Evolutionary conservation across 495 filamentous ascomycete species (phyloP).

Genomic region (Ascodesmis nigricans): DNA sequence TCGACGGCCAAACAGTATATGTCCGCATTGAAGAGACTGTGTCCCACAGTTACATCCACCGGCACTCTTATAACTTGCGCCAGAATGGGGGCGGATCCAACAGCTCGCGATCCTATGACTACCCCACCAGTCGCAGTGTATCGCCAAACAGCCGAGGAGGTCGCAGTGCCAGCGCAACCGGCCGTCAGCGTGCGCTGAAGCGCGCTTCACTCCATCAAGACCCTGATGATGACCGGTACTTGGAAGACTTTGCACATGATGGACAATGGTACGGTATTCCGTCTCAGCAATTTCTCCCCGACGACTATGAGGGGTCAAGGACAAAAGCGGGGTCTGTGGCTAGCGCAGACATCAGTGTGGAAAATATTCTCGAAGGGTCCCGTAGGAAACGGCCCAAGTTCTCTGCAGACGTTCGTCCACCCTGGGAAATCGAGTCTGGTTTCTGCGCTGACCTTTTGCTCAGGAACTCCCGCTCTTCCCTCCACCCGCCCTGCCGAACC

Average conservation of each 20-base stretch:
- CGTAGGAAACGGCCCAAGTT: conserved; percentile 92
- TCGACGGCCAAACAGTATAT: conserved; percentile 69
- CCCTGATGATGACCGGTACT: conserved; percentile 8
- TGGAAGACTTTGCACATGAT: conserved; percentile 11
- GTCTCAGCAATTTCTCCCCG: conserved; percentile 12
- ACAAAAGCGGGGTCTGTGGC: conserved; percentile 17
- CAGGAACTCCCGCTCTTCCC: conserved; percentile 91
- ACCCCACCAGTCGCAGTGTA: conserved; percentile 33
- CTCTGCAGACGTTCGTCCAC: conserved; percentile 19
- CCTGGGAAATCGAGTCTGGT: conserved; percentile 6
- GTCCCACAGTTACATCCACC: conserved; percentile 14
- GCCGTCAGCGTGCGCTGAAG: conserved; percentile 16
- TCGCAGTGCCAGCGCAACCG: conserved; percentile 50
- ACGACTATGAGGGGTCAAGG: conserved; percentile 15
- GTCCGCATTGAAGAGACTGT: conserved; percentile 54
- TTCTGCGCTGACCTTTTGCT: conserved; percentile 11
- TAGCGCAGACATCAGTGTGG: conserved; percentile 68
- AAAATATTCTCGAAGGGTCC: conserved; percentile 93
- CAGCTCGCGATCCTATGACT: conserved; percentile 24
- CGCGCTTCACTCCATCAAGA: conserved; percentile 13
- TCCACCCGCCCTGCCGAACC: conserved; percentile 32
- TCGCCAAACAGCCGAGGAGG: conserved; percentile 55
- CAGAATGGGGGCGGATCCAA: conserved; percentile 23
- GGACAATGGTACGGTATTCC: conserved; percentile 6
- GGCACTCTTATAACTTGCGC: conserved; percentile 21